Evolutionary conservation across 2,329 filamentous ascomycete species (phyloP), one percentile per base, ranked within the genome.

Genomic region (Chalaropsis thielavioides): DNA sequence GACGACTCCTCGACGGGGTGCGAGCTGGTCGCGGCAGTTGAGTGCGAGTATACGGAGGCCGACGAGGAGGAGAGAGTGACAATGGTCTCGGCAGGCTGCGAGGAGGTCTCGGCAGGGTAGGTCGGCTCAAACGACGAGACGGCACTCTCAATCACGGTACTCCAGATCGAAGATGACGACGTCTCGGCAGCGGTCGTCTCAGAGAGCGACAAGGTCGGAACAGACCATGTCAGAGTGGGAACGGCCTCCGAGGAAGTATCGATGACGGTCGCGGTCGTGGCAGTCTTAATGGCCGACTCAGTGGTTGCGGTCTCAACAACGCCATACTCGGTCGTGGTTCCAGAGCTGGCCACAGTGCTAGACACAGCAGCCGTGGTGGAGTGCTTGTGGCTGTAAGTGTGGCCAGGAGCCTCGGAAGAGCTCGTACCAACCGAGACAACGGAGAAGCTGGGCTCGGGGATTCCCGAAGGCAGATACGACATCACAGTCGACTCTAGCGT

Each of bases 401-500:
- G 27, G 24, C 15, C 38, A 13, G 19, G 54, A 10, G 54, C 24
- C 11, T 58, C 13, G 15, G 60, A 49, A 15, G 31, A 41, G 22
- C 11, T 35, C 41, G n/a, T 62, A n/a, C n/a, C 43, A 35, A 10
- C 60, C 60, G 60, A 43, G 46, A 61, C 40, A 24, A 19, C 31
- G 24, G 64, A 41, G 40, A 49, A 43, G n/a, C 44, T 62, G 44
- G 49, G 38, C 15, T 31, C 46, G 13, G 64, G 44, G 10, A 44
- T 22, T 15, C 22, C 40, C 11, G 49, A 22, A 27, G 46, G 54
- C 54, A 58, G 54, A 15, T 58, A 58, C 11, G 65, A 66, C 31
- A 31, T 61, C 10, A 66, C 65, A 44, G 62, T 64, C 27, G 61
- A 64, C 31, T 61, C 62, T 7, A 66, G 51, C 13, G 65, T 64